These are phyloP conservation scores for Alternaria novae-zelandiae DNA, from an alignment of 2,329 filamentous ascomycete species.

Conservation along the genomic window DNA sequence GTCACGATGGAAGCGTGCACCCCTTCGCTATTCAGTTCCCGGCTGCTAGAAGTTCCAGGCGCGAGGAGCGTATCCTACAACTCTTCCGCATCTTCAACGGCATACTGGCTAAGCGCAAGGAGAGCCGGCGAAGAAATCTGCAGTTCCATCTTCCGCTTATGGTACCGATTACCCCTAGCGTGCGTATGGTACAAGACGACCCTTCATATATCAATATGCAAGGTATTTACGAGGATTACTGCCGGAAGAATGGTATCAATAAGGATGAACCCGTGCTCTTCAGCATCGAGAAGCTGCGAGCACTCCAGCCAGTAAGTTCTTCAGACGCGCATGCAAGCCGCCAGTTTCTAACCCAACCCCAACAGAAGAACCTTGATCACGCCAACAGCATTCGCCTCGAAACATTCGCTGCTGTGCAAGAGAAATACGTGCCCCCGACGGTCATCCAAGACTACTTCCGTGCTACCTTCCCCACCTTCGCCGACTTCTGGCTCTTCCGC, in stretches of 20 bases:
- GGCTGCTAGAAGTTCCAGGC: conserved; percentile 85
- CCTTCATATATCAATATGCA: conserved; percentile 92
- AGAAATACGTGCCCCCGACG: conserved; percentile 86
- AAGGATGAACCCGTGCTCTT: conserved; percentile 97
- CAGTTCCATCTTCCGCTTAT: conserved; percentile 97
- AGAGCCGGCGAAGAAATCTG: conserved; percentile 88
- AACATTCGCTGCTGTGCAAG: conserved; percentile 92
- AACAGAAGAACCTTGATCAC: conserved; percentile 72
- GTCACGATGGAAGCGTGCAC: conserved; percentile 97
- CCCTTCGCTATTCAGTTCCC: conserved; percentile 96
- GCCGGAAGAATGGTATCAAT: conserved; percentile 80
- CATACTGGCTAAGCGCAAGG: conserved; percentile 88
- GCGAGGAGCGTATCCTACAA: conserved; percentile 94
- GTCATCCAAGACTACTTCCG: conserved; percentile 90
- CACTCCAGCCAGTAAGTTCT: conserved; percentile 57
- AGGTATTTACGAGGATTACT: conserved; percentile 95
- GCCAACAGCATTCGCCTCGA: conserved; percentile 78
- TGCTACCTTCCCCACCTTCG: conserved; percentile 82
- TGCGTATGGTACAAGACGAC: conserved; percentile 95
- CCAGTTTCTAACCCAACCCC: conserved; percentile 5
- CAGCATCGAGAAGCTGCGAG: conserved; percentile 91
- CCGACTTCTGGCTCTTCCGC: conserved; percentile 98
- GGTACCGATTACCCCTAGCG: conserved; percentile 92
- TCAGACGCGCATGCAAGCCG: background rate
- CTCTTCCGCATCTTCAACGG: conserved; percentile 98